These are phyloP conservation scores for Boletus insuetus DNA, from an alignment of 768 basidiomycete species.

Conservation along the genomic window DNA sequence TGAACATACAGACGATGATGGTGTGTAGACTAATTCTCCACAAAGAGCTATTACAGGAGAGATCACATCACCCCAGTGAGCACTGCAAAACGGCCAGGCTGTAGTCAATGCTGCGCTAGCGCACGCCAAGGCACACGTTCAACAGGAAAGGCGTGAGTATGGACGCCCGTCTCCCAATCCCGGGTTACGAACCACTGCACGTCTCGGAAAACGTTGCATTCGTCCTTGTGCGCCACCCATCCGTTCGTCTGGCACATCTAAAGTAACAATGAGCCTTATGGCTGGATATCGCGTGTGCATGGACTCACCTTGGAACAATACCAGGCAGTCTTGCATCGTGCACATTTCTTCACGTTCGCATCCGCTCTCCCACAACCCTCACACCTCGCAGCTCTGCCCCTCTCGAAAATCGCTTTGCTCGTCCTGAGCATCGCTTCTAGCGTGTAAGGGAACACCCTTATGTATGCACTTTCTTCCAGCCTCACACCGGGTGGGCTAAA, in stretches of 20 bases:
- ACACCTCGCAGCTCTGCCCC: slow-evolving; percentile 18
- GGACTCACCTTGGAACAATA: slow-evolving; percentile 30
- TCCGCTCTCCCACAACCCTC: slow-evolving; percentile 22
- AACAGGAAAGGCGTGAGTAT: slow-evolving; percentile 19
- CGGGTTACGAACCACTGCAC: slow-evolving; percentile 31
- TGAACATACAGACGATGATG: not conserved
- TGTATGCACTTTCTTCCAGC: slow-evolving; percentile 21
- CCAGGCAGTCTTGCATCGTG: slow-evolving; percentile 27
- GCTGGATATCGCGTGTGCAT: not conserved
- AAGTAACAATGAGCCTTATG: slow-evolving; percentile 3
- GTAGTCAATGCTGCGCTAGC: slow-evolving; percentile 4
- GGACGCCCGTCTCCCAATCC: slow-evolving; percentile 23
- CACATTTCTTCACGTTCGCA: slow-evolving; percentile 22
- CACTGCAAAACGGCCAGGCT: not conserved
- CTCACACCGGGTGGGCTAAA: slow-evolving; percentile 30
- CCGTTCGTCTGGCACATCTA: slow-evolving; percentile 24
- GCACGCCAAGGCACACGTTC: slow-evolving; percentile 17
- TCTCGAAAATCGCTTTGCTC: slow-evolving; percentile 22
- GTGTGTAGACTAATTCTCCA: not conserved
- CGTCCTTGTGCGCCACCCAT: slow-evolving; percentile 23
- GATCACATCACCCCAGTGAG: not conserved
- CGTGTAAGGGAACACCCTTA: slow-evolving; percentile 29
- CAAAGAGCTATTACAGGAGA: not conserved
- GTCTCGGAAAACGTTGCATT: slow-evolving; percentile 24
- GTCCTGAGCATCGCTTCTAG: slow-evolving; percentile 26